phyloP scores from a whole-genome alignment of 2,329 filamentous ascomycete species.

The Talaromyces sp. region DNA sequence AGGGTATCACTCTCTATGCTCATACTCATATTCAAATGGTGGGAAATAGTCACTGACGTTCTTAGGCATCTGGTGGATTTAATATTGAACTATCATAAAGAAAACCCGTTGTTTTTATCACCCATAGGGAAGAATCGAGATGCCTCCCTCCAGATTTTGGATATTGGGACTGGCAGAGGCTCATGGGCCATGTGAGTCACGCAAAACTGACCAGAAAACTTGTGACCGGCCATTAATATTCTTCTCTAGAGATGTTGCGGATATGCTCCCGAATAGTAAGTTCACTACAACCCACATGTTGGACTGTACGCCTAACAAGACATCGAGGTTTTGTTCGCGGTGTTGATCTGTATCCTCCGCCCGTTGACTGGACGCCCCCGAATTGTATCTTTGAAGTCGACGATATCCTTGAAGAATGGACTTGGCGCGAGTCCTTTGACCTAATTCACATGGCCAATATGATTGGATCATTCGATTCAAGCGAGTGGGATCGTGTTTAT shows the following conservation, averaged over 20 bases:
- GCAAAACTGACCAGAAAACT: neutral
- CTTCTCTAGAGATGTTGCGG: conserved; percentile 19
- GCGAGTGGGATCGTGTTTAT: conserved; percentile 21
- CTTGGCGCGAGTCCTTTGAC: conserved; percentile 26
- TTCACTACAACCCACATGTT: neutral
- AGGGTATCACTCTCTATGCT: conserved; percentile 6
- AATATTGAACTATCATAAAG: conserved; percentile 14
- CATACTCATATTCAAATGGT: neutral
- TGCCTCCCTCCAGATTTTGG: conserved; percentile 6
- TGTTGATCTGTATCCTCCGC: conserved; percentile 31
- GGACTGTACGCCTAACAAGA: neutral
- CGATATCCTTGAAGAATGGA: conserved; percentile 29
- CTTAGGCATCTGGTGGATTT: conserved; percentile 16
- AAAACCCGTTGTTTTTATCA: conserved; percentile 15
- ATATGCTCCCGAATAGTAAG: conserved; percentile 22
- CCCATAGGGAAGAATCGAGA: conserved; percentile 12
- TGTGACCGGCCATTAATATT: neutral
- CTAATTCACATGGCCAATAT: conserved; percentile 30
- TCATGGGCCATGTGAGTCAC: conserved; percentile 19
- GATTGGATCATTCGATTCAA: conserved; percentile 14
- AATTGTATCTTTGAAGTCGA: conserved; percentile 34
- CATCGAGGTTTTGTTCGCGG: conserved; percentile 16
- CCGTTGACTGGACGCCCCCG: conserved; percentile 28
- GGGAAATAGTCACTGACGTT: conserved; percentile 22
- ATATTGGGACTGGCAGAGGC: conserved; percentile 19